Evolutionary conservation across 2,329 filamentous ascomycete genomes (phyloP), one percentile per base, ranked within the genome.

Genomic region (Claviceps humidiphila): DNA sequence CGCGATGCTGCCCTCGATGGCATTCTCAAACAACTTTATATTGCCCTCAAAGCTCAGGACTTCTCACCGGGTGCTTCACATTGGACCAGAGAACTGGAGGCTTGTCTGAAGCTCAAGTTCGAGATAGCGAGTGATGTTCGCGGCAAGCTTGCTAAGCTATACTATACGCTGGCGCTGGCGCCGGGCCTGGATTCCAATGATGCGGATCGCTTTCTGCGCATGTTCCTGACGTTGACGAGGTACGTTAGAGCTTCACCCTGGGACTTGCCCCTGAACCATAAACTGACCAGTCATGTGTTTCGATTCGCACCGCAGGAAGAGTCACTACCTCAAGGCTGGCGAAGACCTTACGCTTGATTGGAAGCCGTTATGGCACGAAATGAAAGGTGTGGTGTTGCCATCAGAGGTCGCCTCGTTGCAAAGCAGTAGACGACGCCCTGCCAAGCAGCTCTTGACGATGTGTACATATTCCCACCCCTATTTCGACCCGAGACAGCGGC

Each of bases 211-310:
- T 98, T 98, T 66, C 80, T 91, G 46, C 93, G 88, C 74, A 97
- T 97, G 90, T 91, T 97, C 63, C 86, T 96, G 68, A 83, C 88
- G 11, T 72, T 98, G 60, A 95, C 90, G n/a, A 94, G 93, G 89
- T 93, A 71, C 68, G 83, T 72, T 34, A 3, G 26, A 20, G 47
- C 16, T 30, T 34, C 30, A 11, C 30, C 30, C 9, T 34, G 30
- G 9, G 9, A 11, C 44, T 45, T 3, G 43, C 30, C 44, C 24
- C 44, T 20, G 26, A 51, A 45, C 26, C 49, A 47, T 24, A 51
- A 30, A 40, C 53, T 50, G 16, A 43, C 26, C 26, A 16, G 51
- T 50, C 48, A 46, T 13, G 4, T 34, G 1, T 34, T 47, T 24
- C 58, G 16, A 7, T 4, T 45, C 6, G 13, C 17, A 30, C 20